Base-by-base conservation (phyloP, 1,284 basidiomycete species). In the Phlebopus sp. region DNA sequence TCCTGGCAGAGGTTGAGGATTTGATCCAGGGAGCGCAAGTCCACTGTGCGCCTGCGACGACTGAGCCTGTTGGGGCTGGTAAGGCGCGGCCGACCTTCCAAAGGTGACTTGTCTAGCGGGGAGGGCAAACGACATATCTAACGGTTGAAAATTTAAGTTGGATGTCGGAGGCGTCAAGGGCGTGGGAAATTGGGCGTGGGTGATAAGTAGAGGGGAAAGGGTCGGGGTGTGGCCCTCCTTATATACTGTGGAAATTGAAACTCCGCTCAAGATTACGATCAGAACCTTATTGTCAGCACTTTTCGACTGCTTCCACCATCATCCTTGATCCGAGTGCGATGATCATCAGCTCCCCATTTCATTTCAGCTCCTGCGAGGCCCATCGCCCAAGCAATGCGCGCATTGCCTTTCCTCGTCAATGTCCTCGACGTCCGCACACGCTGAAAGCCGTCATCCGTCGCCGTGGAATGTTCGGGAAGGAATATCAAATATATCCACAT, bases 71-170 rank as follows among this genome's bases (percentile, higher is more conserved):
- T 72, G 71, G 15, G 73, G 73, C 37, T 75, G 71, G 8, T 69
- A 66, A 5, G 72, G 58, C 30, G 68, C 72, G 50, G 77, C 79
- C 41, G 83, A 71, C 51, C 85, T 78, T 52, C 82, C 84, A 65
- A 89, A 87, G 41, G 79, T 86, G 57, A 89, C 77, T 60, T 84
- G 86, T 60, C 86, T 86, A 53, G 86, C 78, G 53, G 85, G 85
- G 50, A 89, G 74, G 34, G 82, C 79, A 60, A 84, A 86, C 55
- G 84, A 86, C 80, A 84, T 86, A 50, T 35, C 17, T 18, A 35
- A 18, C 63, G 51, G 50, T 43, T 11, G 5, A 27, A 15, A 42
- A 37, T 37, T 32, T 10, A 27, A 14, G 43, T 29, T 8, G n/a
- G n/a, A n/a, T n/a, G n/a, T n/a, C n/a, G n/a, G n/a, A 23, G 21